A percentile compares a stretch with the other conserved stretches of the same genome.
These are phyloP conservation scores for Calonectria montana DNA, from an alignment of 2,329 filamentous ascomycete genomes.

Conservation along the genomic window DNA sequence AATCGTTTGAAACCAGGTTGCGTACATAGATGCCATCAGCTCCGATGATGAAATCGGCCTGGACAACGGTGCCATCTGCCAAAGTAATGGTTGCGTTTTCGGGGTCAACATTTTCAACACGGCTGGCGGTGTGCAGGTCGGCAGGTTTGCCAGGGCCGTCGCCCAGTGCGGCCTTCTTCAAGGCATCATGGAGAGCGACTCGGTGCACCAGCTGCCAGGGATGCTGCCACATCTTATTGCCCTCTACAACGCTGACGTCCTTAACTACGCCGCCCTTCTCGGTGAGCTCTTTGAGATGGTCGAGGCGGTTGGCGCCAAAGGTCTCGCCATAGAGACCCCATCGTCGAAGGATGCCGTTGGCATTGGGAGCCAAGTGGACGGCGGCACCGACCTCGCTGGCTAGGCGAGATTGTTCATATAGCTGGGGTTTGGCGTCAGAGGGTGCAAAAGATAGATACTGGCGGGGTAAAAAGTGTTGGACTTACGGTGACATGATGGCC, in stretches of 20 bases:
- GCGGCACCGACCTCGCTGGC: conserved; percentile 69
- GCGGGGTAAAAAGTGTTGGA: conserved; percentile 14
- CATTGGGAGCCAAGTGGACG: conserved; percentile 71
- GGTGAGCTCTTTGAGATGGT: conserved; percentile 50
- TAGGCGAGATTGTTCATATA: conserved; percentile 68
- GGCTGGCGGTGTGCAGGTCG: conserved; percentile 52
- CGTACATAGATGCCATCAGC: conserved; percentile 65
- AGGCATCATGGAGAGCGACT: conserved; percentile 59
- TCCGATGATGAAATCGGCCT: conserved; percentile 63
- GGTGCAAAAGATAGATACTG: not conserved
- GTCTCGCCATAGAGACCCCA: conserved; percentile 52
- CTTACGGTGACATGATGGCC: conserved; percentile 54
- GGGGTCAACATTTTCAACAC: conserved; percentile 57
- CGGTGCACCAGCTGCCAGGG: conserved; percentile 63
- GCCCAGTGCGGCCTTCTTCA: conserved; percentile 58
- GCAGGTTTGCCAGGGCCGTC: conserved; percentile 52
- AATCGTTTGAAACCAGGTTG: not conserved
- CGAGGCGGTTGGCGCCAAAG: conserved; percentile 51
- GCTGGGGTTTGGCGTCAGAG: conserved; percentile 49
- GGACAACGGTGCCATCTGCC: conserved; percentile 54
- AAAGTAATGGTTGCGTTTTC: conserved; percentile 55
- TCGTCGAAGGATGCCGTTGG: conserved; percentile 64
- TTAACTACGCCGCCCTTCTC: conserved; percentile 50
- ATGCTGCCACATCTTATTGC: conserved; percentile 58
- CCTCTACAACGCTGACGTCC: conserved; percentile 46